A percentile compares a stretch with the other conserved stretches of the same genome.
Evolutionary conservation across 495 filamentous ascomycete genomes (phyloP).

Genomic region (Penicillium bovifimosum): DNA sequence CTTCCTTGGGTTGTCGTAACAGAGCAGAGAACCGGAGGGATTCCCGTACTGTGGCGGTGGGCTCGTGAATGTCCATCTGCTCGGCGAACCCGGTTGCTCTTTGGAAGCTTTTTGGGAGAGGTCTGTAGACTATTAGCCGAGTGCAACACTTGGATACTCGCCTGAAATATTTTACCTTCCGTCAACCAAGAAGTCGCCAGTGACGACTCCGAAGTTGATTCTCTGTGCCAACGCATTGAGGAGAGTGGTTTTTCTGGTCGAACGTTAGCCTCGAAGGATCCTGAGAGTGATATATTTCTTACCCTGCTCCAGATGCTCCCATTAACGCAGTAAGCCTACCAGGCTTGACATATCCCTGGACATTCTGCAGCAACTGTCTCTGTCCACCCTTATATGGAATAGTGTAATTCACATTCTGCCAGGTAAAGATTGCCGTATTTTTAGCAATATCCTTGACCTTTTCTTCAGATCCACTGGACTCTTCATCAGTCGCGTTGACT

Average conservation of each 20-base stretch:
- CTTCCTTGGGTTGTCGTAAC: constrained; percentile 52
- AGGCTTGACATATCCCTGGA: constrained; percentile 66
- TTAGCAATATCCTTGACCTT: constrained; percentile 44
- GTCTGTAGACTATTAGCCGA: constrained; percentile 17
- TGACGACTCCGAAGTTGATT: constrained; percentile 48
- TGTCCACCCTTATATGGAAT: constrained; percentile 59
- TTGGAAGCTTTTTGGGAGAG: constrained; percentile 44
- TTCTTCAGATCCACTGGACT: constrained; percentile 18
- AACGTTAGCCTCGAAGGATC: background rate
- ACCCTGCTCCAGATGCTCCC: constrained; percentile 61
- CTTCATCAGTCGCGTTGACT: constrained; percentile 20
- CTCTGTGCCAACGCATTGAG: constrained; percentile 52
- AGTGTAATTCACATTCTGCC: constrained; percentile 71
- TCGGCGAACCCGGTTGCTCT: constrained; percentile 55
- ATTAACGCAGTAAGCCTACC: constrained; percentile 68
- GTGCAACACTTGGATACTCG: background rate
- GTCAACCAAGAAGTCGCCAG: constrained; percentile 50
- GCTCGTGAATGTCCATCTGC: constrained; percentile 60
- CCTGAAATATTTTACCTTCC: constrained; percentile 31
- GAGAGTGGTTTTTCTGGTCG: constrained; percentile 48
- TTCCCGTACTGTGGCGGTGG: constrained; percentile 56
- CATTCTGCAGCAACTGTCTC: constrained; percentile 53
- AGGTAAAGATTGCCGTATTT: constrained; percentile 67
- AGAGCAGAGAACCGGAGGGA: constrained; percentile 55
- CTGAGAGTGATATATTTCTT: background rate